phyloP scores from a whole-genome alignment of 163 green algal genomes.

The Volvox carteri region DNA sequence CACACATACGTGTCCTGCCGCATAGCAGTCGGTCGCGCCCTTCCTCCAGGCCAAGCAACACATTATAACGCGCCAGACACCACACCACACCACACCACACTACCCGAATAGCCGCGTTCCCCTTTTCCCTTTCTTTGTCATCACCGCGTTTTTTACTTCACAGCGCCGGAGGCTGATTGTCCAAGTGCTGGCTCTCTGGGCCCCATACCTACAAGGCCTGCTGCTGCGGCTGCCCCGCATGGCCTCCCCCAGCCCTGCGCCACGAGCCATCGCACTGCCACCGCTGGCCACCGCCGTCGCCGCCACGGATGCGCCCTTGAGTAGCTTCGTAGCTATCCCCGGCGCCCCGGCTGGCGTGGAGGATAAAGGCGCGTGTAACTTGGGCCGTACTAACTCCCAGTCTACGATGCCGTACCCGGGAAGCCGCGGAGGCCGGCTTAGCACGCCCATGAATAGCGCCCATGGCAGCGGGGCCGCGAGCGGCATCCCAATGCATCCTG shows the following conservation, averaged over 20 bases:
- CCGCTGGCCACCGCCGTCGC: not conserved
- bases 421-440: not conserved
- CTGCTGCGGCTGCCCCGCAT: not conserved
- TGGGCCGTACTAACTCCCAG: not conserved
- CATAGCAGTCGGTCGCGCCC: too few relatives aligned
- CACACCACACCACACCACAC: too few relatives aligned
- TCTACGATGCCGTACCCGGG: constrained; percentile 31
- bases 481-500: not conserved
- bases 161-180: constrained; percentile 24
- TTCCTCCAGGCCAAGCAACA: too few relatives aligned
- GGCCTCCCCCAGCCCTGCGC: not conserved
- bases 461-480: not conserved
- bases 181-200: constrained; percentile 33
- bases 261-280: not conserved
- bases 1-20: too few relatives aligned
- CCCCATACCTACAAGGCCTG: not conserved
- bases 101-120: too few relatives aligned
- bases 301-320: not conserved
- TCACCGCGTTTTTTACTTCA: too few relatives aligned
- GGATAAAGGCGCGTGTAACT: not conserved
- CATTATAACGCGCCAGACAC: too few relatives aligned
- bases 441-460: constrained; percentile 4
- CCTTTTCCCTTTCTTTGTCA: too few relatives aligned
- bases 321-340: not conserved
- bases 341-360: not conserved